Evolutionary conservation across 164 flowering plant genomes (phyloP).

Genomic region (Saururus chinensis): DNA sequence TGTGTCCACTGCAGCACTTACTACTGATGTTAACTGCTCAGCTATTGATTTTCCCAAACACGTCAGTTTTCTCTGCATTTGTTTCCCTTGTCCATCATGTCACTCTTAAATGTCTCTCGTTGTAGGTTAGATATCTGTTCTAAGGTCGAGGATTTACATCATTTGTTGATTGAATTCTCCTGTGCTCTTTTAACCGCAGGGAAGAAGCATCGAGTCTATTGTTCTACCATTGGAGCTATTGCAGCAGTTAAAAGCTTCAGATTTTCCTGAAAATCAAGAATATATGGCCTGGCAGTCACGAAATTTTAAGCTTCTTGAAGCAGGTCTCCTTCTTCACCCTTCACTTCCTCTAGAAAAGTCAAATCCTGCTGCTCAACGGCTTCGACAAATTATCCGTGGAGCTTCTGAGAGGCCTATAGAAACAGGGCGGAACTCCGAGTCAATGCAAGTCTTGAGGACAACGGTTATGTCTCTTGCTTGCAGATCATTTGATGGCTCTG

Average conservation of each 20-base stretch:
- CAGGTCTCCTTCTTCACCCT: constrained; percentile 77
- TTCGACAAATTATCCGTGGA: constrained; percentile 45
- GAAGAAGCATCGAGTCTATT: constrained; percentile 60
- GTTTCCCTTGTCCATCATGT: too few species aligned
- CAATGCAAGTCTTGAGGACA: constrained; percentile 50
- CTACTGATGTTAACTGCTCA: too few species aligned
- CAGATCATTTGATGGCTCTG: constrained; percentile 52
- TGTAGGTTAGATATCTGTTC: not conserved
- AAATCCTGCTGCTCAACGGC: constrained; percentile 31
- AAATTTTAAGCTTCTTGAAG: constrained; percentile 66
- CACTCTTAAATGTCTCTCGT: not conserved
- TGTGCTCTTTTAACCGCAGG: constrained; percentile 42
- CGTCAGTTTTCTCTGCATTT: too few species aligned
- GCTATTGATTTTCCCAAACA: too few species aligned
- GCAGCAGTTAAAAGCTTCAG: constrained; percentile 66
- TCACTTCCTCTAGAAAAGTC: constrained; percentile 36
- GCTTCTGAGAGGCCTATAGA: constrained; percentile 56
- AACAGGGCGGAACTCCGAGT: constrained; percentile 53
- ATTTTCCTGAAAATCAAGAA: constrained; percentile 57
- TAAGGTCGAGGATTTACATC: not conserved
- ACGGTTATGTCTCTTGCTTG: constrained; percentile 63
- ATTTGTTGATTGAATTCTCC: not conserved
- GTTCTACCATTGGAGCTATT: constrained; percentile 81
- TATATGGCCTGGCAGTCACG: constrained; percentile 73
- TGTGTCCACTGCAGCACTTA: too few species aligned